phyloP scores from a whole-genome alignment of 495 filamentous ascomycete genomes.

The Aspergillus mulundensis region DNA sequence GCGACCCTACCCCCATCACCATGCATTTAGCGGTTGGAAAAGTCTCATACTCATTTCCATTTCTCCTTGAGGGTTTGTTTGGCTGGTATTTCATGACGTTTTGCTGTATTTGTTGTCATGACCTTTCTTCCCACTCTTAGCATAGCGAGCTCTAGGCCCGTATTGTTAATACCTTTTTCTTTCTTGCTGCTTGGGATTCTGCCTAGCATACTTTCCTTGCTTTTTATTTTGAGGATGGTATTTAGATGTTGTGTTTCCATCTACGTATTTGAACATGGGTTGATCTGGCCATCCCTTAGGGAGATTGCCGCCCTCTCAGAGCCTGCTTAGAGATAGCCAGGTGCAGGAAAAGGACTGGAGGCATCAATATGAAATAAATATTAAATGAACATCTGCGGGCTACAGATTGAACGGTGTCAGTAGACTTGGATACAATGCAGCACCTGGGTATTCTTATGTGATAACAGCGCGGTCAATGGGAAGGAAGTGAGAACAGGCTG shows the following conservation, averaged over 20 bases:
- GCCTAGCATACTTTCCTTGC: background rate
- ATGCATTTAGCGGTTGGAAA: slow-evolving; percentile 51
- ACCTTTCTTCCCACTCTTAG: slow-evolving; percentile 15
- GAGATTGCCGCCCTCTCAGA: background rate
- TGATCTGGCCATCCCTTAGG: background rate
- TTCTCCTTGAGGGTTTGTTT: slow-evolving; percentile 30
- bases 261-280: background rate
- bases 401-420: too few species aligned
- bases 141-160: slow-evolving; percentile 28
- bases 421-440: too few species aligned
- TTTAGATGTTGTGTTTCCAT: background rate
- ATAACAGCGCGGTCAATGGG: too few species aligned
- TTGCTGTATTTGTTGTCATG: slow-evolving; percentile 22
- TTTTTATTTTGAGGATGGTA: slow-evolving; percentile 4
- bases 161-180: slow-evolving; percentile 12
- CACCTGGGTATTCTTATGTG: too few species aligned
- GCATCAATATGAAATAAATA: background rate
- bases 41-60: slow-evolving; percentile 34
- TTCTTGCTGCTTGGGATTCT: background rate
- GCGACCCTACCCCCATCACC: slow-evolving; percentile 36
- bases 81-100: slow-evolving; percentile 15
- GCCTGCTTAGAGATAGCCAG: background rate
- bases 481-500: too few species aligned
- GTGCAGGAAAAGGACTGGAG: background rate
- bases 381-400: too few species aligned